A percentile compares a stretch with the other conserved stretches of the same genome.
Conservation (phyloP, 1,284 basidiomycete genomes). For the Trichosporon sp. region DNA sequence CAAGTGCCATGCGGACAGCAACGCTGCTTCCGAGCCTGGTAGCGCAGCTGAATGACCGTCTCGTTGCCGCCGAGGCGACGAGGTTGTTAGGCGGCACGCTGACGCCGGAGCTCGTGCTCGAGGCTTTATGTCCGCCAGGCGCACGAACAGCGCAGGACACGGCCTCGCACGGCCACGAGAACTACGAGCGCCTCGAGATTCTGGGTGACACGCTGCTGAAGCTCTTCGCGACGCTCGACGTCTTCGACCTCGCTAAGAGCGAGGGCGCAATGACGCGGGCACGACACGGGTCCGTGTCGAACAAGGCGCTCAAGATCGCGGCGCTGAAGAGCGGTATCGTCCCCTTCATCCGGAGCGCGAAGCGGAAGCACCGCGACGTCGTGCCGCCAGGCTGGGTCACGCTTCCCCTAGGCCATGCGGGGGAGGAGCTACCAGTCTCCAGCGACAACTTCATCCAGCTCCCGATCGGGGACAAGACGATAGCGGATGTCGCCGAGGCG, state of each 20-base stretch:
- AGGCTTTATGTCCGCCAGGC: slow-evolving; percentile 38
- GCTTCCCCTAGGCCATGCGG: background rate
- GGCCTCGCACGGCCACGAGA: slow-evolving; percentile 20
- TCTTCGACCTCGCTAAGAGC: slow-evolving; percentile 27
- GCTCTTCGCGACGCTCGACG: slow-evolving; percentile 37
- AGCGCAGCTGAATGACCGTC: slow-evolving; percentile 35
- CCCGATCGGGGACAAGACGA: slow-evolving; percentile 8
- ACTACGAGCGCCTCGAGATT: slow-evolving; percentile 51
- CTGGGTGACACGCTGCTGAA: slow-evolving; percentile 51
- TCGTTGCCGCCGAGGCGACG: slow-evolving; percentile 38
- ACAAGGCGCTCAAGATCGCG: slow-evolving; percentile 35
- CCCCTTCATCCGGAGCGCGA: slow-evolving; percentile 39
- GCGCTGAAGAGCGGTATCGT: slow-evolving; percentile 37
- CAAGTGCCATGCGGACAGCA: slow-evolving; percentile 32
- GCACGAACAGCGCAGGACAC: slow-evolving; percentile 13
- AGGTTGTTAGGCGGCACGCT: slow-evolving; percentile 28
- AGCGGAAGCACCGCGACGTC: slow-evolving; percentile 36
- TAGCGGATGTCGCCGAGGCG: slow-evolving; percentile 51
- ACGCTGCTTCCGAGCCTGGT: slow-evolving; percentile 38
- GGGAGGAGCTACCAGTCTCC: background rate
- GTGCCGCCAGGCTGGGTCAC: slow-evolving; percentile 41
- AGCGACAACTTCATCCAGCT: slow-evolving; percentile 16
- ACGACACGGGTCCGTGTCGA: slow-evolving; percentile 39
- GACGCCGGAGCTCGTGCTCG: slow-evolving; percentile 24
- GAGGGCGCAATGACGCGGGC: slow-evolving; percentile 32